phyloP scores from a whole-genome alignment of 108 stramenopile genomes.

The Aurantiochytrium sp. region DNA sequence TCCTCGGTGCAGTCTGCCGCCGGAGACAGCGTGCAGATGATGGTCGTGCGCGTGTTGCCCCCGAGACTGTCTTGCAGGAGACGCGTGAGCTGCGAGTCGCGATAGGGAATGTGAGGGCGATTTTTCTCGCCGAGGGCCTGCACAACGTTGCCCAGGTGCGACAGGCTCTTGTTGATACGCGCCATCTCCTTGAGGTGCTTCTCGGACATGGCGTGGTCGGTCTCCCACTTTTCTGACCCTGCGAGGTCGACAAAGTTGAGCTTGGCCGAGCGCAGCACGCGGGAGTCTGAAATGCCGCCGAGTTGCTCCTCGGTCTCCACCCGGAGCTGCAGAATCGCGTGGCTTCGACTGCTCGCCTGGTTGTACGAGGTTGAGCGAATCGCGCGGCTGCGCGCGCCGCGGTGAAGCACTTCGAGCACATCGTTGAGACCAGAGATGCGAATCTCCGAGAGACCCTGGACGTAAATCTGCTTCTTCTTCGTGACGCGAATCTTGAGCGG shows the following conservation, averaged over 20 bases:
- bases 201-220: conserved; percentile 47
- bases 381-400: conserved; percentile 44
- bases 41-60: conserved; percentile 58
- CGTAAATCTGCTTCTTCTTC: conserved; percentile 33
- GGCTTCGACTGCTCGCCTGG: conserved; percentile 53
- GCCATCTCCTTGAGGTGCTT: conserved; percentile 54
- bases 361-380: conserved; percentile 58
- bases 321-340: conserved; percentile 56
- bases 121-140: conserved; percentile 47
- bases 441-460: conserved; percentile 32
- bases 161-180: conserved; percentile 57
- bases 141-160: conserved; percentile 57
- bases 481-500: conserved; percentile 24
- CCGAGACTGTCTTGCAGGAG: conserved; percentile 60
- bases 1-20: conserved; percentile 55
- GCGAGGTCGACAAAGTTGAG: conserved; percentile 65
- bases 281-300: conserved; percentile 52
- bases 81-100: conserved; percentile 62
- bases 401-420: conserved; percentile 42
- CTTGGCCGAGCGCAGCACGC: conserved; percentile 50
- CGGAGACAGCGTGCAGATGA: conserved; percentile 58
- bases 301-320: conserved; percentile 38
- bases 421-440: conserved; percentile 41
- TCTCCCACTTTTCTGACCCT: conserved; percentile 66
- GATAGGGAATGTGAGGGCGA: conserved; percentile 52